phyloP scores from a whole-genome alignment of 805 yeast species.

The Candida andamanensis region DNA sequence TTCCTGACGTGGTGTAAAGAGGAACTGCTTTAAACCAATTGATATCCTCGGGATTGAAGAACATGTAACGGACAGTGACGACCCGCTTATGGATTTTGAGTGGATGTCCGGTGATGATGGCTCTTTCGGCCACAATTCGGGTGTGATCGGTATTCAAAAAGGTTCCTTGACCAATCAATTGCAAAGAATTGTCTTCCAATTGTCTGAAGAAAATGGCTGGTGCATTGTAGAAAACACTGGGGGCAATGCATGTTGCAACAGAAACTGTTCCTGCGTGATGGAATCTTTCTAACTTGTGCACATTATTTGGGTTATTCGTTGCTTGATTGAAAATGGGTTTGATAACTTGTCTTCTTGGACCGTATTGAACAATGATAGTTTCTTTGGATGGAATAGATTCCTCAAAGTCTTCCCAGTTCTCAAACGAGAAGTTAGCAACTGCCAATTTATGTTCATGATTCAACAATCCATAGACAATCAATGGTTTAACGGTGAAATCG shows the following conservation, averaged over 20 bases:
- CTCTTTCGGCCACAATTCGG: slow-evolving; percentile 82
- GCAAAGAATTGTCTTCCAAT: slow-evolving; percentile 45
- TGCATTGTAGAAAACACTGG: slow-evolving; percentile 74
- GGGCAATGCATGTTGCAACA: slow-evolving; percentile 84
- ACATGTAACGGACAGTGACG: slow-evolving; percentile 94
- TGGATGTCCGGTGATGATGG: slow-evolving; percentile 88
- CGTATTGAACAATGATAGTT: slow-evolving; percentile 80
- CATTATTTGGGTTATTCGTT: slow-evolving; percentile 73
- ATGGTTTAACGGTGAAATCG: slow-evolving; percentile 31
- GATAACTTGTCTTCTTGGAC: slow-evolving; percentile 81
- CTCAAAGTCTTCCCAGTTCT: slow-evolving; percentile 86
- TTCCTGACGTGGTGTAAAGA: slow-evolving; percentile 85
- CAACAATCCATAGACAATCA: slow-evolving; percentile 68
- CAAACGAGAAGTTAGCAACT: slow-evolving; percentile 73
- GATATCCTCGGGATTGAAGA: slow-evolving; percentile 87
- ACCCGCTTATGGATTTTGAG: slow-evolving; percentile 90
- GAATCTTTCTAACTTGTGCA: slow-evolving; percentile 80
- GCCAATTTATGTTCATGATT: slow-evolving; percentile 85
- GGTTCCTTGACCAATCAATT: slow-evolving; percentile 85
- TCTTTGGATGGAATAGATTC: slow-evolving; percentile 84
- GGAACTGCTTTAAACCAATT: slow-evolving; percentile 88
- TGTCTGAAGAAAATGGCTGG: slow-evolving; percentile 82
- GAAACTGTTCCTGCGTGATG: slow-evolving; percentile 66
- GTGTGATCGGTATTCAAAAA: slow-evolving; percentile 81
- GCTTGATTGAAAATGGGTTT: slow-evolving; percentile 80